Evolutionary conservation across 352 stramenopile genomes (phyloP).

Genomic region (Phytophthora agathidicida): DNA sequence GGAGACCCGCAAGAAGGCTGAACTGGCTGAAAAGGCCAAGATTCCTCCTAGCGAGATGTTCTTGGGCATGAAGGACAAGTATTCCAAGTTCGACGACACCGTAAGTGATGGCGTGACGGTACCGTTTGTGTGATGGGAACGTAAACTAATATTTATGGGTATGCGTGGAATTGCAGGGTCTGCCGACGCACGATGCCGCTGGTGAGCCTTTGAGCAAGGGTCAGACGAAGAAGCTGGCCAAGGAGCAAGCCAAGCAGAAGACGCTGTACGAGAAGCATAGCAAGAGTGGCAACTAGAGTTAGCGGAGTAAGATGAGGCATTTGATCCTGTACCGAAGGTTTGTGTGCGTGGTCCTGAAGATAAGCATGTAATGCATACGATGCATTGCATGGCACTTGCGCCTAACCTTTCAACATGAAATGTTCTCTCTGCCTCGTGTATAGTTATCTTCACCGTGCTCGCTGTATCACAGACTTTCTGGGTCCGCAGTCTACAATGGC

Average conservation of each 20-base stretch:
- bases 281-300: constrained; percentile 34
- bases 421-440: too few relatives aligned
- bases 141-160: constrained; percentile 6
- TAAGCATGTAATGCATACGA: constrained; percentile 2
- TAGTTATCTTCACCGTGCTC: too few relatives aligned
- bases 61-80: constrained; percentile 83
- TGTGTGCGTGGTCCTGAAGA: background rate
- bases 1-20: constrained; percentile 76
- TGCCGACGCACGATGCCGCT: constrained; percentile 94
- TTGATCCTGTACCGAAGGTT: background rate
- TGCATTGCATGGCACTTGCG: too few relatives aligned
- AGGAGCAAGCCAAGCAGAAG: constrained; percentile 97
- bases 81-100: constrained; percentile 91
- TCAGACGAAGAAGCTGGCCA: constrained; percentile 97
- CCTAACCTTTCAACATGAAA: too few relatives aligned
- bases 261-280: constrained; percentile 87
- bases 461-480: constrained; percentile 53
- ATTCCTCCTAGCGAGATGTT: constrained; percentile 95
- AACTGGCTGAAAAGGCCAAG: constrained; percentile 88
- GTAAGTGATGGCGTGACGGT: constrained; percentile 35
- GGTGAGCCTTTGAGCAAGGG: constrained; percentile 96
- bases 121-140: background rate
- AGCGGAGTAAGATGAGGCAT: too few relatives aligned
- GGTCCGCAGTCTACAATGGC: constrained; percentile 54
- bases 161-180: constrained; percentile 58